Percentiles rank a stretch among this genome's conserved stretches.
Conservation (phyloP, 306 rosid species). For the Trifolium subterraneum region DNA sequence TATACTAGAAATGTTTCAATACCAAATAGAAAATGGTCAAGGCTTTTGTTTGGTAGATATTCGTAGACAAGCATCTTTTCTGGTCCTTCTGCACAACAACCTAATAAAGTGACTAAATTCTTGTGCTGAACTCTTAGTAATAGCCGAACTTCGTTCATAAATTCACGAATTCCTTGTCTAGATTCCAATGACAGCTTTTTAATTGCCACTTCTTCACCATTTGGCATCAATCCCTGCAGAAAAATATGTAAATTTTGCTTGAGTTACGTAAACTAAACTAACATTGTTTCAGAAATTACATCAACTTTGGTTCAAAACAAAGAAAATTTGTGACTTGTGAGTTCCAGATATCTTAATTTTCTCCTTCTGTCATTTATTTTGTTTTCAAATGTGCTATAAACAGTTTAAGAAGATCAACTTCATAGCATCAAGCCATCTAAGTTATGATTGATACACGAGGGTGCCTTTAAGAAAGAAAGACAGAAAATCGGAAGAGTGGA, state of each 20-base stretch:
- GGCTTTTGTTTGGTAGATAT: conserved; percentile 85
- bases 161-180: conserved; percentile 81
- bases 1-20: conserved; percentile 1
- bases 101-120: conserved; percentile 73
- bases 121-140: conserved; percentile 80
- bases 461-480: too few species aligned
- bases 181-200: conserved; percentile 81
- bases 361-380: not conserved
- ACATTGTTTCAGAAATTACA: not conserved
- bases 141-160: conserved; percentile 82
- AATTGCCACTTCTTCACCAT: conserved; percentile 87
- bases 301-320: not conserved
- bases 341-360: not conserved
- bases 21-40: conserved; percentile 83
- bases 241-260: conserved; percentile 24
- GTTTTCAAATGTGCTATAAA: not conserved
- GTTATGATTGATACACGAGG: not conserved
- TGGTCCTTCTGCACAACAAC: conserved; percentile 91
- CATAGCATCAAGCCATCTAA: not conserved
- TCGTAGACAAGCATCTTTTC: conserved; percentile 97
- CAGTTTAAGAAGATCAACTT: not conserved
- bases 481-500: too few species aligned
- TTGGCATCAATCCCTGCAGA: conserved; percentile 85
- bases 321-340: not conserved
- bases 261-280: not conserved